These are phyloP conservation scores for Trypanosomatidae sp. DNA, from an alignment of 208 protist species.

Conservation along the genomic window DNA sequence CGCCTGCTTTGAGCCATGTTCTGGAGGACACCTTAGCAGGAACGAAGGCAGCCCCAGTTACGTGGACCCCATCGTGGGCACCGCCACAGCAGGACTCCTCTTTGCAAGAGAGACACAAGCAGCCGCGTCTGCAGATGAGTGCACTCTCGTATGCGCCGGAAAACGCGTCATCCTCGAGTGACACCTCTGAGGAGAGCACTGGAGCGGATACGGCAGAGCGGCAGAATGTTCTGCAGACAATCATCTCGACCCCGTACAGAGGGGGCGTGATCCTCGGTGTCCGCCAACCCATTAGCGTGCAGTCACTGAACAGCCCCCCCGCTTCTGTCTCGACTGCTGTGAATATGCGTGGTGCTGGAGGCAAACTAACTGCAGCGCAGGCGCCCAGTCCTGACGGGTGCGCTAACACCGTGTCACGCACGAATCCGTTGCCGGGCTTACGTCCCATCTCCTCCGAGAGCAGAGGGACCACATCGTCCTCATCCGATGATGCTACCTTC, in stretches of 20 bases:
- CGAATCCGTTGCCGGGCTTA: not conserved
- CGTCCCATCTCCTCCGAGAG: not conserved
- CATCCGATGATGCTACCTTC: conserved; percentile 7
- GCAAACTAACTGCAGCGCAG: not conserved
- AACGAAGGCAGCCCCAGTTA: not conserved
- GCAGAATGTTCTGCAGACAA: not conserved
- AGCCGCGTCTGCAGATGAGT: conserved; percentile 1
- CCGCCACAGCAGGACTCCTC: not conserved
- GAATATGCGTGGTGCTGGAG: not conserved
- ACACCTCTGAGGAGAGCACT: conserved; percentile 3
- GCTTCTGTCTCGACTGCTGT: not conserved
- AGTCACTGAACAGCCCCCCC: not conserved
- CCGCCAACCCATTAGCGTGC: conserved; percentile 21
- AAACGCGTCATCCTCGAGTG: not conserved
- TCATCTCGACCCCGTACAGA: not conserved
- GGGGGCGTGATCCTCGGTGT: conserved; percentile 18
- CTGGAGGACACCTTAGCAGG: conserved; percentile 3
- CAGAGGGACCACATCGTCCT: conserved; percentile 11
- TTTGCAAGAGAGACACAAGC: conserved; percentile 10
- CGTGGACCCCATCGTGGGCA: not conserved
- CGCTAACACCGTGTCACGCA: not conserved
- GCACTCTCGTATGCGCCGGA: not conserved
- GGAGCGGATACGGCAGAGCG: not conserved
- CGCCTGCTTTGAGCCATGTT: conserved; percentile 21
- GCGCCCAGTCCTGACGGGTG: not conserved